Percentiles rank a stretch among this genome's conserved stretches.
phyloP scores from a whole-genome alignment of 257 asterid species.

The Solanum pimpinellifolium region DNA sequence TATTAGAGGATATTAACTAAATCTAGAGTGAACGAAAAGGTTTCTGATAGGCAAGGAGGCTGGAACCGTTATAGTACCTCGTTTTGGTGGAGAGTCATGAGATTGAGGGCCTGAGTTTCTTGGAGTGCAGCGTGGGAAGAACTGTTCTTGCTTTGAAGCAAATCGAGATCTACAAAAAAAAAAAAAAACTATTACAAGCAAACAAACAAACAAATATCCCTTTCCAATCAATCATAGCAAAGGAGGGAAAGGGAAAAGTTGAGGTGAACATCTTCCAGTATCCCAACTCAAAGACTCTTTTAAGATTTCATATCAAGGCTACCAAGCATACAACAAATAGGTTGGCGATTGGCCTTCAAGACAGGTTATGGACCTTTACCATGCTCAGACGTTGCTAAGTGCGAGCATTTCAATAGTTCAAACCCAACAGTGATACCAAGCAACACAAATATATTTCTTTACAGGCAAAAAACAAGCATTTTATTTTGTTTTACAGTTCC shows the following conservation, averaged over 20 bases:
- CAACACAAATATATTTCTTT: neutral
- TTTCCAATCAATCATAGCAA: neutral
- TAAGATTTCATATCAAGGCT: neutral
- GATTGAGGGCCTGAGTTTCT: slow-evolving; percentile 84
- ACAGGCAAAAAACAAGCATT: neutral
- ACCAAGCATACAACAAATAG: neutral
- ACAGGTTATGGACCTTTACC: neutral
- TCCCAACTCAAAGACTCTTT: neutral
- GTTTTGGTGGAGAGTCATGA: slow-evolving; percentile 91
- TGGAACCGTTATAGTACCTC: slow-evolving; percentile 41
- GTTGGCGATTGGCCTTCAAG: neutral
- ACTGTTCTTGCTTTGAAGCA: slow-evolving; percentile 57
- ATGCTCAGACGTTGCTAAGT: neutral
- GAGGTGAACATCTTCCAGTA: neutral
- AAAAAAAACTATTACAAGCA: neutral
- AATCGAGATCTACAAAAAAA: slow-evolving; percentile 38
- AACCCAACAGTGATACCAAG: neutral
- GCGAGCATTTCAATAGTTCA: neutral
- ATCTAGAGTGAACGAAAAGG: neutral
- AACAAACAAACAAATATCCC: neutral
- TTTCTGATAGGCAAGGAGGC: neutral
- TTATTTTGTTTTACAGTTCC: neutral
- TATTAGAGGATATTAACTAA: neutral
- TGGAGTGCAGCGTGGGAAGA: slow-evolving; percentile 63
- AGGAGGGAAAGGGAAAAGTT: neutral